phyloP scores from a whole-genome alignment of 805 yeast species.

The Zygosaccharomyces siamensis region DNA sequence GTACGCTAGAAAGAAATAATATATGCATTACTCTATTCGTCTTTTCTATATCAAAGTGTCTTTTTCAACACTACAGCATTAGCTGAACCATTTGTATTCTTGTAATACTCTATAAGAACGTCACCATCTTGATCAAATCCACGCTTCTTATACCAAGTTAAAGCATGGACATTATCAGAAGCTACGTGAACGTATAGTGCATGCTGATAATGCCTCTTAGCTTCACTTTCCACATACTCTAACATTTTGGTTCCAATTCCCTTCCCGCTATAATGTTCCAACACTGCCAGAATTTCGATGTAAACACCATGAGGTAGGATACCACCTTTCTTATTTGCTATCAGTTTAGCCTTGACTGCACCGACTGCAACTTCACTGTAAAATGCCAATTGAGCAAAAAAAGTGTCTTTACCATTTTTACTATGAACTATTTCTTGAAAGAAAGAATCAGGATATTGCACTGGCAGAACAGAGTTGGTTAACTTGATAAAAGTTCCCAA shows the following conservation, averaged over 20 bases:
- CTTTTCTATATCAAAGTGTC: not conserved
- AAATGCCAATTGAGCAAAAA: slow-evolving; percentile 41
- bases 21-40: slow-evolving; percentile 2
- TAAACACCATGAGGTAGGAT: slow-evolving; percentile 50
- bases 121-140: slow-evolving; percentile 44
- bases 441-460: slow-evolving; percentile 21
- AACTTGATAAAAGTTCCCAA: slow-evolving; percentile 25
- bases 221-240: slow-evolving; percentile 50
- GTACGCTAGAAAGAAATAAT: slow-evolving; percentile 4
- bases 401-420: slow-evolving; percentile 16
- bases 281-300: slow-evolving; percentile 63
- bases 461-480: slow-evolving; percentile 17
- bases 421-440: slow-evolving; percentile 22
- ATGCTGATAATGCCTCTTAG: slow-evolving; percentile 42
- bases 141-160: slow-evolving; percentile 47
- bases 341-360: slow-evolving; percentile 54
- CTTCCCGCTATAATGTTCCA: slow-evolving; percentile 54
- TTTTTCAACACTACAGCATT: slow-evolving; percentile 24
- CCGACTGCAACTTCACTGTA: slow-evolving; percentile 81
- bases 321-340: slow-evolving; percentile 38
- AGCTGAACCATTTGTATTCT: slow-evolving; percentile 20
- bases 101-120: slow-evolving; percentile 42
- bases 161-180: slow-evolving; percentile 38
- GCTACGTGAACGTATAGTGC: slow-evolving; percentile 51
- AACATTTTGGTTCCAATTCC: slow-evolving; percentile 62